Evolutionary conservation across 768 basidiomycete species (phyloP), one percentile per base, ranked within the genome.

Genomic region (Auriscalpium orientale): DNA sequence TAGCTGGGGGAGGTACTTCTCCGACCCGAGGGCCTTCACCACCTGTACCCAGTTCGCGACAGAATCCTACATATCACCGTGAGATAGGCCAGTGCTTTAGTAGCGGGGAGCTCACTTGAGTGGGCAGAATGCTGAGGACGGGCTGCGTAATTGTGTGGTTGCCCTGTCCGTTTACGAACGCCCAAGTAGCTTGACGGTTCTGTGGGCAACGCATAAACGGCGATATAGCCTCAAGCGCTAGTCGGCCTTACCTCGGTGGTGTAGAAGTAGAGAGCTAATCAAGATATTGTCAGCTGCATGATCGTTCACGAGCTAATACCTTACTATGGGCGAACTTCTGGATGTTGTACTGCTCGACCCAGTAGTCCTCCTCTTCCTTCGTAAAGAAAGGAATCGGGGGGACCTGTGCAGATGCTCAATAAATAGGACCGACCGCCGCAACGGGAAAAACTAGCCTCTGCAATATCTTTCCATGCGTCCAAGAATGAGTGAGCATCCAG

Each of bases 211-310:
- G 28, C 28, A 28, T 28, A 1, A 4, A 28, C 7, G 28, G 28
- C 4, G 28, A 4, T 28, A 28, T 28, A 28, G 5, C 28, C 5
- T 28, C 28, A 28, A 28, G 28, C 4, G 7, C 5, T 2, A 7
- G 28, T 4, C 28, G 28, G 4, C 13, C 40, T 13, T 58, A 82
- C 85, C 56, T 78, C 74, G 15, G 72, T 68, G 3, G 79, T 78
- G 65, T 89, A 89, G 59, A 87, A 88, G 58, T 85, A 76, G 8
- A 89, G 65, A 16, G 83, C 87, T 89, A 56, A 8, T 13, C 44
- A 13, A 40, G 6, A 40, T 28, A 53, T 37, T 12, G 36, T 40
- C 43, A 48, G 28, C 35, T 34, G 34, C n/a, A n/a, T 18, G 47
- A 15, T 22, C n/a, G 7, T 34, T 18, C 48, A 8, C 11, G 40